Evolutionary conservation across 192 early-diverging fungal species (phyloP).

Genomic region (Dissophora globulifera): DNA sequence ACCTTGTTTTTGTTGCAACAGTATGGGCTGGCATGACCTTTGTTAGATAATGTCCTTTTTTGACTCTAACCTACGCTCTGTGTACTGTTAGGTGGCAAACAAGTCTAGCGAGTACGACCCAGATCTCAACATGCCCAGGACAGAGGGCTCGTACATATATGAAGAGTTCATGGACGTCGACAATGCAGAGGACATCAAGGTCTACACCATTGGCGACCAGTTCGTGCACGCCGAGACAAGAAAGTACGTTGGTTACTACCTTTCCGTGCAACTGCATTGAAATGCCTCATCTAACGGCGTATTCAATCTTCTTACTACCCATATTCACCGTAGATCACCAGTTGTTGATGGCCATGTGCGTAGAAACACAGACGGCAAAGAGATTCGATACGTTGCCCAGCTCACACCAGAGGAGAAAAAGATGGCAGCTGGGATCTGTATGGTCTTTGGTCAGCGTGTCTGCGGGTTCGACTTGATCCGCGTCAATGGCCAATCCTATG

Average conservation of each 20-base stretch:
- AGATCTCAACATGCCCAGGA: constrained; percentile 71
- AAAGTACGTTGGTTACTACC: constrained; percentile 65
- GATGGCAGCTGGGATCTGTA: constrained; percentile 77
- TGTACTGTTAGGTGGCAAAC: constrained; percentile 92
- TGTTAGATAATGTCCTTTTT: too few species aligned
- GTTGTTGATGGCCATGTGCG: constrained; percentile 96
- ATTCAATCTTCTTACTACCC: too few species aligned
- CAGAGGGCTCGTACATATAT: constrained; percentile 89
- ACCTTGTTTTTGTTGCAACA: too few species aligned
- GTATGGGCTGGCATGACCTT: too few species aligned
- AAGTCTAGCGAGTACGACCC: constrained; percentile 92
- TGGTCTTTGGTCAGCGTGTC: constrained; percentile 91
- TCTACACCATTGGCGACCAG: constrained; percentile 92
- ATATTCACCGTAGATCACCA: constrained; percentile 72
- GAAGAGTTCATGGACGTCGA: constrained; percentile 95
- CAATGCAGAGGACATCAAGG: constrained; percentile 97
- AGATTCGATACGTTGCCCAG: constrained; percentile 91
- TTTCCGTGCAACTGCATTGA: too few species aligned
- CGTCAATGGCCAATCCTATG: constrained; percentile 81
- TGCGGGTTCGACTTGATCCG: constrained; percentile 97
- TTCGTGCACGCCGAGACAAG: constrained; percentile 96
- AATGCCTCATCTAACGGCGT: too few species aligned
- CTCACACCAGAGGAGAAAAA: constrained; percentile 82
- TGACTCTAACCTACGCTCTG: neutral
- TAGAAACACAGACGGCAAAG: constrained; percentile 96